Percentiles rank a stretch among this genome's conserved stretches.
Evolutionary conservation across 2,329 filamentous ascomycete genomes (phyloP).

Genomic region (Penicillium sp.): DNA sequence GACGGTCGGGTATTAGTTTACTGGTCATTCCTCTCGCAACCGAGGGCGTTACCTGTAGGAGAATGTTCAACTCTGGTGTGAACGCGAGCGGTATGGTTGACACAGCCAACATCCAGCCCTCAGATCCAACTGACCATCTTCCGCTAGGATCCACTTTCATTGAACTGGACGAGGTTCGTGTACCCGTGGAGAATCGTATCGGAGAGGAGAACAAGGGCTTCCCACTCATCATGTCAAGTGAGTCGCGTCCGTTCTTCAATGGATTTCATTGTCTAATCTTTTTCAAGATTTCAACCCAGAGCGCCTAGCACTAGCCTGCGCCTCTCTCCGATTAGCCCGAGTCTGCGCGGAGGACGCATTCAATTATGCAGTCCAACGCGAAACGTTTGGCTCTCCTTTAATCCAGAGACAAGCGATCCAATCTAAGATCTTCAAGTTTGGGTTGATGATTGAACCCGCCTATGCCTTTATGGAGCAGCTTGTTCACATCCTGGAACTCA

Average conservation of each 20-base stretch:
- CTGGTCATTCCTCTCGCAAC: constrained; percentile 66
- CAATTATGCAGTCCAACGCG: constrained; percentile 63
- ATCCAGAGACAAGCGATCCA: constrained; percentile 61
- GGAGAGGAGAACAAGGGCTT: constrained; percentile 70
- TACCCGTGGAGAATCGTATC: constrained; percentile 68
- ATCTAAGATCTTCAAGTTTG: constrained; percentile 60
- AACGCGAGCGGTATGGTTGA: constrained; percentile 58
- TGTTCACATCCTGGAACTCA: constrained; percentile 54
- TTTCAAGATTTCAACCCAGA: constrained; percentile 70
- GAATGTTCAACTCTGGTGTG: constrained; percentile 66
- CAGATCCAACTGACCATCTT: neutral
- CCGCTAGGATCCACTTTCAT: constrained; percentile 56
- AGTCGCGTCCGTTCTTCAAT: constrained; percentile 1
- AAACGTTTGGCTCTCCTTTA: constrained; percentile 62
- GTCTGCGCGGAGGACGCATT: constrained; percentile 62
- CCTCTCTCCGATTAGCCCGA: constrained; percentile 61
- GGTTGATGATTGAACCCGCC: constrained; percentile 60
- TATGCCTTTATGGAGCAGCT: constrained; percentile 64
- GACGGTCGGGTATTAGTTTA: constrained; percentile 61
- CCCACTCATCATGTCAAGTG: constrained; percentile 69
- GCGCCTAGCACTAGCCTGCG: constrained; percentile 64
- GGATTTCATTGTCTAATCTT: neutral
- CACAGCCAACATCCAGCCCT: too few relatives aligned
- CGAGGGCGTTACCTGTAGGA: constrained; percentile 54
- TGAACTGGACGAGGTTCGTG: constrained; percentile 70